Conservation (phyloP, 345 rosid genomes). For the Eucalyptus sp. region DNA sequence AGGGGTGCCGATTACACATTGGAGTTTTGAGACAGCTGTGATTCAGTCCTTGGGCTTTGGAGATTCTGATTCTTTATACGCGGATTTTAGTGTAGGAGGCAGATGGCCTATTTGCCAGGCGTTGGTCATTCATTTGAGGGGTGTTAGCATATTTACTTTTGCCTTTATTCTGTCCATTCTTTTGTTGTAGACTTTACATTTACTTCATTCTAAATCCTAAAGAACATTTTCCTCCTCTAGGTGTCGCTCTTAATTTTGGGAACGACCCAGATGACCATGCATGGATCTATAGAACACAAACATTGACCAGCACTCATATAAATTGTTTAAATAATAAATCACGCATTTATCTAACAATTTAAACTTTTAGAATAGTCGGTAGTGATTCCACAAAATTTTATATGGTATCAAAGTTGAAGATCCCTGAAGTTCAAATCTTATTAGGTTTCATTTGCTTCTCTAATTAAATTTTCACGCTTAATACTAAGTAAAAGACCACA, state of each 20-base stretch:
- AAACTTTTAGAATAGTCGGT: rapidly evolving
- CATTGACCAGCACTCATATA: neutral
- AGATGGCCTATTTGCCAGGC: neutral
- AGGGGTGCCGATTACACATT: neutral
- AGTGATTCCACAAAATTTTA: no score
- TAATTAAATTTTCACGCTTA: no score
- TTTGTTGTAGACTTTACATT: neutral
- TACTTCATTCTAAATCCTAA: neutral
- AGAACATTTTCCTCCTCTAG: neutral
- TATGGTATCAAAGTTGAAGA: no score
- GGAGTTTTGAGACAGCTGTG: neutral
- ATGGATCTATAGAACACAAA: neutral
- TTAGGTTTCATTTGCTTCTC: no score
- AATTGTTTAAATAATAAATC: neutral
- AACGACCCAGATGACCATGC: neutral
- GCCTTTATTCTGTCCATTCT: neutral
- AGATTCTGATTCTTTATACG: neutral
- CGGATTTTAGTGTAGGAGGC: neutral
- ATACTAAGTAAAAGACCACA: no score
- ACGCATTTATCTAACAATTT: no score
- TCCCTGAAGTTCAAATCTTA: no score
- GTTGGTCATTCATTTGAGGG: neutral
- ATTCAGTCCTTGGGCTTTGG: neutral
- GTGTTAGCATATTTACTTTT: neutral
- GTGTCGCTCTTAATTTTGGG: neutral